phyloP scores from a whole-genome alignment of 1,284 basidiomycete species.

The Ganoderma leucocontextum region DNA sequence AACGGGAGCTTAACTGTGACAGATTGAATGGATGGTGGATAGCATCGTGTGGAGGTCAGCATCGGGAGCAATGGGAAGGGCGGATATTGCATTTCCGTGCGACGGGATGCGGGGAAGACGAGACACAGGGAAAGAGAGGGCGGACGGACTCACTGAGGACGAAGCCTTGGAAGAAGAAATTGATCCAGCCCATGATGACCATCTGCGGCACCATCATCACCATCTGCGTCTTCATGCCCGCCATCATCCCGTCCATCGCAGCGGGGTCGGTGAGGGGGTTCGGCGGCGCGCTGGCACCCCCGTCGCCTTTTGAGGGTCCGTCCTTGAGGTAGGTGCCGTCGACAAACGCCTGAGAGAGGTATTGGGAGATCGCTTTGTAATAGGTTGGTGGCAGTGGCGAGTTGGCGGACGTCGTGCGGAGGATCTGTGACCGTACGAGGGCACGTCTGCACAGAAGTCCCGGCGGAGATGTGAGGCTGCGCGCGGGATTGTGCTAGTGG shows the following conservation, averaged over 20 bases:
- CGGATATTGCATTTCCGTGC: constrained; percentile 10
- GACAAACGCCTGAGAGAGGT: constrained; percentile 75
- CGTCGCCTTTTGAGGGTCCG: constrained; percentile 71
- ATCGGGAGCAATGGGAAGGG: constrained; percentile 9
- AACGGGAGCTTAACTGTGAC: constrained; percentile 94
- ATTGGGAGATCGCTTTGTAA: constrained; percentile 80
- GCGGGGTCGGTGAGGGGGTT: constrained; percentile 88
- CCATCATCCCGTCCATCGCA: constrained; percentile 99
- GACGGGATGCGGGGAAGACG: constrained; percentile 5
- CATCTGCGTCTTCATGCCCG: constrained; percentile 98
- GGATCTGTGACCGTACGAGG: constrained; percentile 81
- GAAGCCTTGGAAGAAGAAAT: constrained; percentile 99
- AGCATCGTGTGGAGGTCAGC: not conserved
- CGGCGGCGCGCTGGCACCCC: constrained; percentile 62
- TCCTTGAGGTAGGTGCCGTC: constrained; percentile 88
- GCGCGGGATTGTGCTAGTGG: constrained; percentile 10
- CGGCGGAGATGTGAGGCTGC: constrained; percentile 13
- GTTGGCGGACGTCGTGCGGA: constrained; percentile 80
- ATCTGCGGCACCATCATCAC: constrained; percentile 99
- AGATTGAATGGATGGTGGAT: not conserved
- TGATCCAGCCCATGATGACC: constrained; percentile 99
- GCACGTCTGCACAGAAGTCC: constrained; percentile 71
- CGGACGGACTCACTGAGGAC: constrained; percentile 84
- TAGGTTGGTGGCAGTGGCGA: constrained; percentile 81
- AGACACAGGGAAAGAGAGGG: constrained; percentile 2